Evolutionary conservation across 2,329 filamentous ascomycete species (phyloP).

Genomic region (Talaromyces sp.): DNA sequence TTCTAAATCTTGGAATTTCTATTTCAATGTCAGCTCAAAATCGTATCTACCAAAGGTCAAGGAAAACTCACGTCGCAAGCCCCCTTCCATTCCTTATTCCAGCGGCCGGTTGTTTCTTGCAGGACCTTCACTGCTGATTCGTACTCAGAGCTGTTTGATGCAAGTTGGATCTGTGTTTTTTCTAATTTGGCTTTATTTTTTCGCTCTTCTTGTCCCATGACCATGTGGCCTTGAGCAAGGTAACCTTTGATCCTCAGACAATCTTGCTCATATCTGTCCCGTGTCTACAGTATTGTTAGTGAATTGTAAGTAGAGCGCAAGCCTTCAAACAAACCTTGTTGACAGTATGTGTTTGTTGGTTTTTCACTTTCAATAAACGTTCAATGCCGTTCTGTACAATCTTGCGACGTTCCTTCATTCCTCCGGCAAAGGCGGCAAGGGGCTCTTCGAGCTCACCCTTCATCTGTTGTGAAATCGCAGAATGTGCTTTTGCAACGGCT

Average conservation of each 20-base stretch:
- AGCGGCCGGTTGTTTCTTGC: slow-evolving; percentile 89
- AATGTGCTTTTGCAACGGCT: slow-evolving; percentile 88
- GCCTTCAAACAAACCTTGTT: slow-evolving; percentile 65
- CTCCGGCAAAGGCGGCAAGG: slow-evolving; percentile 81
- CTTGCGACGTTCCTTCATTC: slow-evolving; percentile 93
- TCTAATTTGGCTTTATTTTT: slow-evolving; percentile 99
- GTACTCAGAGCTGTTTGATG: slow-evolving; percentile 86
- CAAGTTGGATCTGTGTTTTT: slow-evolving; percentile 95
- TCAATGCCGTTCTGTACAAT: slow-evolving; percentile 93
- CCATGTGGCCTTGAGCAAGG: slow-evolving; percentile 97
- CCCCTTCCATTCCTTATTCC: slow-evolving; percentile 98
- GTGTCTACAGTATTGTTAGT: slow-evolving; percentile 51
- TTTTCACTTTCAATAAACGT: slow-evolving; percentile 87
- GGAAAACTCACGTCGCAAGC: slow-evolving; percentile 65
- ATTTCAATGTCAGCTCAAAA: slow-evolving; percentile 17
- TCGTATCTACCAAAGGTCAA: neutral
- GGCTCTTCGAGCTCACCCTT: slow-evolving; percentile 94
- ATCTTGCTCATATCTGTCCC: slow-evolving; percentile 95
- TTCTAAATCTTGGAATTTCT: slow-evolving; percentile 98
- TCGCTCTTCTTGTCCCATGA: slow-evolving; percentile 98
- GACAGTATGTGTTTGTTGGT: slow-evolving; percentile 81
- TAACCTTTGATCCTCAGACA: slow-evolving; percentile 98
- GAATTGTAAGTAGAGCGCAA: neutral
- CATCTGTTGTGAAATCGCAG: slow-evolving; percentile 87
- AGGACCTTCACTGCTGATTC: slow-evolving; percentile 87